phyloP scores from a whole-genome alignment of 305 asterid genomes.

The Ruellia speciosa region DNA sequence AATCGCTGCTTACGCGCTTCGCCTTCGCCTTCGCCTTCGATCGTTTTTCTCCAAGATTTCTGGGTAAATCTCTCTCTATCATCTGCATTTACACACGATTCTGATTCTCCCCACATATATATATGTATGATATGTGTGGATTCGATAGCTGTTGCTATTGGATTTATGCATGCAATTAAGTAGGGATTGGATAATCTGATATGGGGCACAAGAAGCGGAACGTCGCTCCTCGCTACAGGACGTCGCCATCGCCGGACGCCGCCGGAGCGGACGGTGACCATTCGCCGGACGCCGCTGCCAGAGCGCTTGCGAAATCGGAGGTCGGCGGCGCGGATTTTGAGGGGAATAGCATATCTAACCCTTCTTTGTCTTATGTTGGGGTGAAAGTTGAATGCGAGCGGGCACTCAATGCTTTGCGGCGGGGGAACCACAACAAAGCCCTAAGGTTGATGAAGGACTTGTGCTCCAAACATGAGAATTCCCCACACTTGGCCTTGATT shows the following conservation, averaged over 20 bases:
- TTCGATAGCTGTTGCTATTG: slow-evolving; percentile 16
- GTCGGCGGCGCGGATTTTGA: slow-evolving; percentile 16
- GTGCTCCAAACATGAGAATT: slow-evolving; percentile 48
- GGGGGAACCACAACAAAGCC: slow-evolving; percentile 75
- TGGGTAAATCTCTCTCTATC: slow-evolving; percentile 24
- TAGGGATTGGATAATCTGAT: slow-evolving; percentile 29
- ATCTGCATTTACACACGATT: slow-evolving; percentile 15
- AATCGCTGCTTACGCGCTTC: neutral
- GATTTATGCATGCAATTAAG: slow-evolving; percentile 42
- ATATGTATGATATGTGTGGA: slow-evolving; percentile 9
- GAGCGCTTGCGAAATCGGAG: slow-evolving; percentile 20
- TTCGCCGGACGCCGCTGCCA: slow-evolving; percentile 16
- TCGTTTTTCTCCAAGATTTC: slow-evolving; percentile 19
- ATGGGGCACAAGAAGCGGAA: slow-evolving; percentile 87
- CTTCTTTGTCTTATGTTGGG: slow-evolving; percentile 29
- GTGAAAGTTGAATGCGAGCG: slow-evolving; percentile 64
- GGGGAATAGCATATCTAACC: slow-evolving; percentile 24
- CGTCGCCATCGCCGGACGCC: slow-evolving; percentile 24
- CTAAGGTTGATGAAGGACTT: slow-evolving; percentile 80
- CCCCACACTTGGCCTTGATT: slow-evolving; percentile 55
- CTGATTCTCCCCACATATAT: slow-evolving; percentile 1
- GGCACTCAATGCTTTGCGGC: slow-evolving; percentile 55
- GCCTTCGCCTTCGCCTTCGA: slow-evolving; percentile 15
- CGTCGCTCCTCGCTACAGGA: slow-evolving; percentile 62
- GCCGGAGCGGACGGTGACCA: slow-evolving; percentile 23